Evolutionary conservation across 2,329 filamentous ascomycete genomes (phyloP).

Genomic region (Cytospora piceicola): DNA sequence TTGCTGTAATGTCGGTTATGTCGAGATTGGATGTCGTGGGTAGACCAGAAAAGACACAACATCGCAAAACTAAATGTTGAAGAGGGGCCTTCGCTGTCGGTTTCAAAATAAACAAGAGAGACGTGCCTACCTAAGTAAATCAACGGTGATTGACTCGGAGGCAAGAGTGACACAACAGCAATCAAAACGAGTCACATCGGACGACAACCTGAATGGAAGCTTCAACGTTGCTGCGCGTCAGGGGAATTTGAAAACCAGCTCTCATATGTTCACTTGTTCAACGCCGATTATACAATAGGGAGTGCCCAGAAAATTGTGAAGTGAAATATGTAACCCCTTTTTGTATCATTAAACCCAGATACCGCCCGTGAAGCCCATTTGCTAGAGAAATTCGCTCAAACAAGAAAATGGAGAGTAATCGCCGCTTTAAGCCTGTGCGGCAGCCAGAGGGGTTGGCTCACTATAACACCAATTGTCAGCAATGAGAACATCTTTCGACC

Average conservation of each 20-base stretch:
- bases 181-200: not conserved
- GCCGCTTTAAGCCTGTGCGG: conserved; percentile 39
- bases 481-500: not conserved
- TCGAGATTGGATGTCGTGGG: not conserved
- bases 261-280: conserved; percentile 12
- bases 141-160: not conserved
- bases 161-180: not conserved
- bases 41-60: not conserved
- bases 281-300: conserved; percentile 7
- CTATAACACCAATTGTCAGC: conserved; percentile 10
- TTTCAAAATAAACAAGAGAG: not conserved
- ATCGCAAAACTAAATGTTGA: not conserved
- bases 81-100: not conserved
- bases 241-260: not conserved
- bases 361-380: not conserved
- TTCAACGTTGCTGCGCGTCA: not conserved
- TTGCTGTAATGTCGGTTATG: conserved; percentile 7
- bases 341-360: conserved; percentile 6
- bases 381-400: conserved; percentile 11
- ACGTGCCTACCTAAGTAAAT: not conserved
- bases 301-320: not conserved
- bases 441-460: conserved; percentile 64
- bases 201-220: not conserved
- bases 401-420: conserved; percentile 13
- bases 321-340: not conserved